These are phyloP conservation scores for Hypoxylon intermedium DNA, from an alignment of 495 filamentous ascomycete genomes.

Conservation along the genomic window DNA sequence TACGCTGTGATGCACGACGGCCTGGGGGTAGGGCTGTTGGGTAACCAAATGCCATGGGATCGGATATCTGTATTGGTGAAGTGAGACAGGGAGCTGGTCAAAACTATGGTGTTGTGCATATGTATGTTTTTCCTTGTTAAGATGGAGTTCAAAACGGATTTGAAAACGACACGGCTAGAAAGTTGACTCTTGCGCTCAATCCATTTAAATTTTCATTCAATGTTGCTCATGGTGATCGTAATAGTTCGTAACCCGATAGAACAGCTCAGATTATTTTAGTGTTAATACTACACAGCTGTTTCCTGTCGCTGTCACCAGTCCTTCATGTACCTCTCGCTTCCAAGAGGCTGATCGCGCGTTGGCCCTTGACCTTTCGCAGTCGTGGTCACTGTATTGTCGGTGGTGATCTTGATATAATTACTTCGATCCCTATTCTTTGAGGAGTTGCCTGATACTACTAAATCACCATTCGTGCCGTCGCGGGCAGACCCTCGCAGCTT, in stretches of 20 bases:
- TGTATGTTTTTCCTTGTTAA: not conserved
- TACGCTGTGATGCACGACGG: no score
- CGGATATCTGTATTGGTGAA: not conserved
- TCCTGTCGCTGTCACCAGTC: slow-evolving; percentile 21
- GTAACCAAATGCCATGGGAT: not conserved
- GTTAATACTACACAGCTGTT: slow-evolving; percentile 5
- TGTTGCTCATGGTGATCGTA: not conserved
- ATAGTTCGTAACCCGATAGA: not conserved
- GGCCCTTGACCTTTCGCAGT: slow-evolving; percentile 1
- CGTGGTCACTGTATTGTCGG: slow-evolving; percentile 30
- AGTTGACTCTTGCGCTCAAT: not conserved
- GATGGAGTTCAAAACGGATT: not conserved
- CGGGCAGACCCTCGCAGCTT: slow-evolving; percentile 21
- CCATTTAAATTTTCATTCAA: not conserved
- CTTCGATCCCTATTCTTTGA: slow-evolving; percentile 28
- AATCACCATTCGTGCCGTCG: slow-evolving; percentile 10
- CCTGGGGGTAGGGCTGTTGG: not conserved
- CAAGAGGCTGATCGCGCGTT: not conserved
- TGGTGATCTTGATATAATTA: slow-evolving; percentile 35
- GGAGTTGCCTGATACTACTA: slow-evolving; percentile 12
- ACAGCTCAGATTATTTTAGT: not conserved
- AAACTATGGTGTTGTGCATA: not conserved
- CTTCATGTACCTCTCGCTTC: slow-evolving; percentile 28
- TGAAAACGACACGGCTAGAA: not conserved
- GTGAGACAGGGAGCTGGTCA: not conserved